phyloP scores from a whole-genome alignment of 2,329 filamentous ascomycete genomes.

The Penicillium verrucosum region DNA sequence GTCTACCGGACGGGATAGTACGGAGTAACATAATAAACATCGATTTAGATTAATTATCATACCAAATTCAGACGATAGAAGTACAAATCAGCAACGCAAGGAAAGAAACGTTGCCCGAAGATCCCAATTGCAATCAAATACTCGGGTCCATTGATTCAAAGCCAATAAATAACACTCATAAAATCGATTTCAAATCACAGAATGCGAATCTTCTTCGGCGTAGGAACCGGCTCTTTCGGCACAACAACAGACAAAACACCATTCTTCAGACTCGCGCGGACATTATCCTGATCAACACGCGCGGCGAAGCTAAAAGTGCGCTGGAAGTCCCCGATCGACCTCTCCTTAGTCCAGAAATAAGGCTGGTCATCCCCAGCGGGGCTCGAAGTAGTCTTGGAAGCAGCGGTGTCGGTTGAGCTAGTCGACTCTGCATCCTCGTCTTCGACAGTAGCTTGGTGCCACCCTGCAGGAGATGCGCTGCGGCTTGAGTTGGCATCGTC shows the following conservation, averaged over 20 bases:
- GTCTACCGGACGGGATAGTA: not conserved
- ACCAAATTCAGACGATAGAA: not conserved
- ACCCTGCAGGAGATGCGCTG: constrained; percentile 24
- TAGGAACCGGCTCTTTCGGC: constrained; percentile 52
- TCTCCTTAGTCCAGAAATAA: constrained; percentile 58
- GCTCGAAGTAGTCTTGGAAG: constrained; percentile 11
- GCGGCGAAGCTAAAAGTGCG: constrained; percentile 56
- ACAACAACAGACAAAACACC: constrained; percentile 56
- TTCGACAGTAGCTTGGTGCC: constrained; percentile 52
- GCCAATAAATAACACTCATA: not conserved
- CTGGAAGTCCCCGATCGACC: constrained; percentile 56
- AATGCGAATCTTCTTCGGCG: constrained; percentile 53
- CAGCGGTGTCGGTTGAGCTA: constrained; percentile 4
- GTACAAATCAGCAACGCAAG: not conserved
- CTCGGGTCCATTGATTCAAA: not conserved
- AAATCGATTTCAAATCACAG: constrained; percentile 38
- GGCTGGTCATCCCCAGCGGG: constrained; percentile 13
- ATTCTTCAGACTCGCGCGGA: constrained; percentile 58
- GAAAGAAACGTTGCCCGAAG: not conserved
- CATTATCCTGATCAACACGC: constrained; percentile 56
- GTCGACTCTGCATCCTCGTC: constrained; percentile 25
- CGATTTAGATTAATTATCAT: not conserved
- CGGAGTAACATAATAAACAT: not conserved
- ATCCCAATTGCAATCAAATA: constrained; percentile 8
- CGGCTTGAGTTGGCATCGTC: constrained; percentile 14